A percentile compares a stretch with the other conserved stretches of the same genome.
These are phyloP conservation scores for Erythrophleum fordii DNA, from an alignment of 306 rosid species.

Conservation along the genomic window DNA sequence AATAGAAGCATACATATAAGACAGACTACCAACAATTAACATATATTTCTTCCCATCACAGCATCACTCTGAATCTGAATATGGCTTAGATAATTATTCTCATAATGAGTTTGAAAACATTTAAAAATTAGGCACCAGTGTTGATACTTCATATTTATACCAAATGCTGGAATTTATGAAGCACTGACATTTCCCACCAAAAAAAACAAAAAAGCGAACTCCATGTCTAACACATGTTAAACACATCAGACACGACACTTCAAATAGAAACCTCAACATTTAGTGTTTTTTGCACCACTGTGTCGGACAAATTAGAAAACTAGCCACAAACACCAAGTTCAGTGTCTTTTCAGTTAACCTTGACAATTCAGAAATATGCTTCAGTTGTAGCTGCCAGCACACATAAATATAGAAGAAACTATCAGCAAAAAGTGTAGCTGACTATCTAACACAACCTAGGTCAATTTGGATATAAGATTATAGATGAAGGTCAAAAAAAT, in stretches of 20 bases:
- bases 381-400: neutral
- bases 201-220: neutral
- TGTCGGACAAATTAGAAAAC: no score
- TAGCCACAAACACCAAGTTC: no score
- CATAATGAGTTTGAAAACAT: slow-evolving; percentile 7
- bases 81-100: neutral
- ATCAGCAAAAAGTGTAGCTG: neutral
- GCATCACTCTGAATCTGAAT: no score
- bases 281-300: no score
- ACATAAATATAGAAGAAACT: neutral
- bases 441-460: neutral
- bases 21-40: neutral
- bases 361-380: neutral
- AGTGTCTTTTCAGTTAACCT: no score
- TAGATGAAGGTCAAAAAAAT: neutral
- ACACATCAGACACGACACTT: no score
- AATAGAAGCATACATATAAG: neutral
- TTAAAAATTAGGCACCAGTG: slow-evolving; percentile 6
- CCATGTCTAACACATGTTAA: neutral
- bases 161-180: slow-evolving; percentile 13
- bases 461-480: neutral
- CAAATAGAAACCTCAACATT: no score
- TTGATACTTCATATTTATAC: slow-evolving; percentile 38
- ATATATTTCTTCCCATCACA: slow-evolving; percentile 29
- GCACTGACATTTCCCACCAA: neutral